A percentile compares a stretch with the other conserved stretches of the same genome.
Conservation (phyloP, 768 basidiomycete species). For the Suillus clintonianus region DNA sequence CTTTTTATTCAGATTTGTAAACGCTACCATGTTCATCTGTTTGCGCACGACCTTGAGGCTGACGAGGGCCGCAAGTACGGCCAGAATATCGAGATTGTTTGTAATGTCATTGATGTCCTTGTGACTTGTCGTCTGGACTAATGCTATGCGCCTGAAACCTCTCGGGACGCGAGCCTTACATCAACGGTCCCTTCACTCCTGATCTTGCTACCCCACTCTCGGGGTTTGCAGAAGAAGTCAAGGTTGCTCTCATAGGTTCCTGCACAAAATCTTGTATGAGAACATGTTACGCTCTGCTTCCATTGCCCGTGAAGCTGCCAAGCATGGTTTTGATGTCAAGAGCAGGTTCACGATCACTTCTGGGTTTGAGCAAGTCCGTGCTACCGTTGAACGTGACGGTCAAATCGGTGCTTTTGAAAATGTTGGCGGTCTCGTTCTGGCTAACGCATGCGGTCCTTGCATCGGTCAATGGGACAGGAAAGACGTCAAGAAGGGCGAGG, state of each 20-base stretch:
- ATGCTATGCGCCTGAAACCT: slow-evolving; percentile 61
- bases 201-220: slow-evolving; percentile 98
- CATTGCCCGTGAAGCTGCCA: slow-evolving; percentile 86
- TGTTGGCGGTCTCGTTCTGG: slow-evolving; percentile 90
- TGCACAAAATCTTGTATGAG: slow-evolving; percentile 99
- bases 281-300: slow-evolving; percentile 98
- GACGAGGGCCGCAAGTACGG: slow-evolving; percentile 93
- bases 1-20: no score
- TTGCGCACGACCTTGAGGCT: slow-evolving; percentile 87
- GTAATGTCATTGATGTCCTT: slow-evolving; percentile 25
- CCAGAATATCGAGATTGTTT: slow-evolving; percentile 86
- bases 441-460: slow-evolving; percentile 98
- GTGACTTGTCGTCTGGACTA: background rate
- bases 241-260: slow-evolving; percentile 96
- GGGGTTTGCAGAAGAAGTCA: slow-evolving; percentile 92
- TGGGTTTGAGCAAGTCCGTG: slow-evolving; percentile 97
- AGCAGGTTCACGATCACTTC: slow-evolving; percentile 98
- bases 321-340: slow-evolving; percentile 85
- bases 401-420: slow-evolving; percentile 85
- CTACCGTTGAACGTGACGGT: slow-evolving; percentile 96
- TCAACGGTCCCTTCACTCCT: slow-evolving; percentile 99
- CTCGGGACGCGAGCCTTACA: slow-evolving; percentile 96
- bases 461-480: slow-evolving; percentile 99
- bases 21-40: no score
- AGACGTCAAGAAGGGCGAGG: slow-evolving; percentile 95